Percentiles rank a stretch among this genome's conserved stretches.
Conservation (phyloP, 306 rosid genomes). For the Casuarina equisetifolia region DNA sequence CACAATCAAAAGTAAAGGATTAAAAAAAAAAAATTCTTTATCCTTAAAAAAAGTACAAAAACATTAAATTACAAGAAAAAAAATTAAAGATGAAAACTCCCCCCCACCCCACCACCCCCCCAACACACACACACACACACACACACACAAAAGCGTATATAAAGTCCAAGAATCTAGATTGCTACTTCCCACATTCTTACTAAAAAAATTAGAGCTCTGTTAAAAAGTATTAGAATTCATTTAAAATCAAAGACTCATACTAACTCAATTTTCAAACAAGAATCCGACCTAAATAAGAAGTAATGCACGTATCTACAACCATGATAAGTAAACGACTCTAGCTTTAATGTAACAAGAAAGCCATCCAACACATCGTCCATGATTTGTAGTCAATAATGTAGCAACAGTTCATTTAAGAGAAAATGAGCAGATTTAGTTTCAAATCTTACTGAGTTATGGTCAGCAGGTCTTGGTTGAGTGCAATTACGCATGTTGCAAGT, state of each 20-base stretch:
- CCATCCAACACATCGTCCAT: background rate
- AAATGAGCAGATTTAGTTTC: background rate
- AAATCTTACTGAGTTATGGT: conserved; percentile 72
- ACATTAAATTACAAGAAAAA: background rate
- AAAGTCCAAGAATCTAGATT: background rate
- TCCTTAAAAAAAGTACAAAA: background rate
- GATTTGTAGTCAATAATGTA: background rate
- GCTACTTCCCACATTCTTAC: background rate
- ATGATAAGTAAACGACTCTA: background rate
- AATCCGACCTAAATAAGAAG: background rate
- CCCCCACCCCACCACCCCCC: too few relatives aligned
- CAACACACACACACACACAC: too few relatives aligned
- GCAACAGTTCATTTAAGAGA: background rate
- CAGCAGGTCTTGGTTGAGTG: conserved; percentile 98
- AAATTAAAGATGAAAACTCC: too few relatives aligned
- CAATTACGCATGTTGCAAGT: conserved; percentile 99
- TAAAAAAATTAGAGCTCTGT: background rate
- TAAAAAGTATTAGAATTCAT: background rate
- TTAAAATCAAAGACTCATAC: background rate
- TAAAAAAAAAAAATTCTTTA: background rate
- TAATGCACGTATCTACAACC: background rate
- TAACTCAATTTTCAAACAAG: background rate
- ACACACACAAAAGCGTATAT: too few relatives aligned
- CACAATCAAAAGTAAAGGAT: background rate
- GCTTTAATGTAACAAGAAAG: background rate